Evolutionary conservation across 306 rosid species (phyloP), one percentile per base, ranked within the genome.

Genomic region (Citrullus colocynthis): DNA sequence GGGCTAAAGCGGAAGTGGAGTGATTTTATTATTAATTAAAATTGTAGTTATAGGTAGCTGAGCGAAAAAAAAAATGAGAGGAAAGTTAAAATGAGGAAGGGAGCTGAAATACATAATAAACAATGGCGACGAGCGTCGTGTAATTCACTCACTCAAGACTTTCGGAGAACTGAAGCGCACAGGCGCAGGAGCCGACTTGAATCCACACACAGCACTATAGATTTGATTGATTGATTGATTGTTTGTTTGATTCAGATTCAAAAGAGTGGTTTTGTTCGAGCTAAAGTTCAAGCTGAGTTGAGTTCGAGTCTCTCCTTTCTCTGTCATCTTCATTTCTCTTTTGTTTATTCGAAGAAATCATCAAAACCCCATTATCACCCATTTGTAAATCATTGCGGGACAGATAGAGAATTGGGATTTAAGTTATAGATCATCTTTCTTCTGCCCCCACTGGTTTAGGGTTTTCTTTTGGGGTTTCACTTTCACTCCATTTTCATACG

Each of bases 311-410:
- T 24, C 14, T 16, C 76, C 42, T 67, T 66, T 45, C 37, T 3
- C n/a, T 48, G 12, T 71, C 41, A 44, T 71, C 58, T 71, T 71
- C 58, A 13, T 71, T 12, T 45, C 34, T 48, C n/a, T 6, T 45
- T 71, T 45, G 6, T 71, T 71, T 71, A 45, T 71, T 71, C 58
- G 76, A 42, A 71, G 41, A 71, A 71, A 71, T 71, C 76, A 71
- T 71, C 57, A 28, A 71, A 28, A 48, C 39, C 42, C 42, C 76
- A 71, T 45, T 41, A 48, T 16, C 55, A 11, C 44, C 16, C 59
- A 45, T 70, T n/a, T 20, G 16, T 67, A 57, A 70, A 70, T 70
- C 75, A 70, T 70, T 70, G 36, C 57, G 39, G 32, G 75, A 70
- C 75, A 48, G 59, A 70, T 44, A 71, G 59, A 71, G 76, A 48